phyloP scores from a whole-genome alignment of 441 rosid species.

The Geranium incanum region DNA sequence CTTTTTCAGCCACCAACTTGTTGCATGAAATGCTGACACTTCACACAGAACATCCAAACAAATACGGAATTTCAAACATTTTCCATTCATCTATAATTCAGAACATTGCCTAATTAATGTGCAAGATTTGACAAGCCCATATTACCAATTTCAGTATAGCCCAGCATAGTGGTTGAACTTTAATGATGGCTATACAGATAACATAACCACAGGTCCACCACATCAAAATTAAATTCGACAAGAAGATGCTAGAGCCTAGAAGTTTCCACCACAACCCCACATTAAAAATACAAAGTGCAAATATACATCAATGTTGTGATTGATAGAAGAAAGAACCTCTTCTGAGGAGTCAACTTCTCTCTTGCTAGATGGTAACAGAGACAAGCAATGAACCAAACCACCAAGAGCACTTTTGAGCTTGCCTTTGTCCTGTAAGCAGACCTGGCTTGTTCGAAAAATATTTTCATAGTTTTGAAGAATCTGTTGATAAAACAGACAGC shows the following conservation, averaged over 20 bases:
- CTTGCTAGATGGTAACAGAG: slow-evolving; percentile 47
- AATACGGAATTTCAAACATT: background rate
- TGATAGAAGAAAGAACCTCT: slow-evolving; percentile 36
- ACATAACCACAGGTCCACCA: background rate
- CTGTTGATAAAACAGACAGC: slow-evolving; percentile 31
- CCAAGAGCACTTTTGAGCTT: slow-evolving; percentile 63
- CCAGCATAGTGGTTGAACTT: background rate
- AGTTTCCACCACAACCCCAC: slow-evolving; percentile 1
- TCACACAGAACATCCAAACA: slow-evolving; percentile 1
- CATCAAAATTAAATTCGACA: slow-evolving; percentile 3
- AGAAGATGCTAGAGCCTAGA: slow-evolving; percentile 5
- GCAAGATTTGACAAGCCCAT: background rate
- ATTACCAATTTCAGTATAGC: slow-evolving; percentile 3
- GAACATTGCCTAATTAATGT: background rate
- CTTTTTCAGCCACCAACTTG: background rate
- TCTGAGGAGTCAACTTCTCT: slow-evolving; percentile 28
- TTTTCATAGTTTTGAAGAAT: slow-evolving; percentile 74
- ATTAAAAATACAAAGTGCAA: background rate
- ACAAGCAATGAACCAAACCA: slow-evolving; percentile 66
- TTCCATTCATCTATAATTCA: background rate
- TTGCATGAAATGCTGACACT: background rate
- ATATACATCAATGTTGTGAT: slow-evolving; percentile 11
- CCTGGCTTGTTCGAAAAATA: slow-evolving; percentile 55
- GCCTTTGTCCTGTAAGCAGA: slow-evolving; percentile 61
- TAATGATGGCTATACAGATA: background rate